Evolutionary conservation across 2,329 filamentous ascomycete genomes (phyloP), one percentile per base, ranked within the genome.

Genomic region (Rutstroemia sp.): DNA sequence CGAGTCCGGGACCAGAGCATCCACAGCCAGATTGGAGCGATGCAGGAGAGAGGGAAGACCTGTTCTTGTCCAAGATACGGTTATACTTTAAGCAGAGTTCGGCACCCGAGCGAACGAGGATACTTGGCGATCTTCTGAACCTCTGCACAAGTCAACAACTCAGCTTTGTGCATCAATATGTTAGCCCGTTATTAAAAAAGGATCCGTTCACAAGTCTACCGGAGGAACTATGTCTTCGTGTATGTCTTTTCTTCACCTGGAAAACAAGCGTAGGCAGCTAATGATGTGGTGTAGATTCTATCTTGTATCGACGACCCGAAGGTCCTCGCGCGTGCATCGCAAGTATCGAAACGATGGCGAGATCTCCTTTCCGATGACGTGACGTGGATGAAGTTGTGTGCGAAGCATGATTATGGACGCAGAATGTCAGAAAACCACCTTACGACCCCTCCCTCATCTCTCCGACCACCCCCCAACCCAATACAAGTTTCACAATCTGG

Each of bases 271-370:
- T 10, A 9, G 42, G 19, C 16, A n/a, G 48, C 46, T 37, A 48
- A 55, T 57, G 62, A 57, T 62, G 54, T 41, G 8, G 5, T 23
- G 27, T 67, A 96, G 88, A 89, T 99, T 62, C 78, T 99, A 51
- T 95, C 92, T 45, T 99, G 95, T 70, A 92, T 99, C 68, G 94
- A 99, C 67, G 94, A 99, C 68, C 92, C 94, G 1, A 94, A 92
- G 70, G 95, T 95, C 2, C 79, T 99, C 48, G 92, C 92, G 41
- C 82, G 94, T 69, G 89, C 94, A 52, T 96, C 92, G 5, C 92
- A 97, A 71, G 94, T 99, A n/a, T 99, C 94, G 54, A 85, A 85
- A 62, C 82, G 92, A 70, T 99, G 94, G 94, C 83, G 89, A 61
- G 92, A 96, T 71, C 79, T 99, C 7, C 79, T 99, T 50, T 92